Base-by-base conservation (phyloP, 306 rosid genomes). In the Cajanus cajan region DNA sequence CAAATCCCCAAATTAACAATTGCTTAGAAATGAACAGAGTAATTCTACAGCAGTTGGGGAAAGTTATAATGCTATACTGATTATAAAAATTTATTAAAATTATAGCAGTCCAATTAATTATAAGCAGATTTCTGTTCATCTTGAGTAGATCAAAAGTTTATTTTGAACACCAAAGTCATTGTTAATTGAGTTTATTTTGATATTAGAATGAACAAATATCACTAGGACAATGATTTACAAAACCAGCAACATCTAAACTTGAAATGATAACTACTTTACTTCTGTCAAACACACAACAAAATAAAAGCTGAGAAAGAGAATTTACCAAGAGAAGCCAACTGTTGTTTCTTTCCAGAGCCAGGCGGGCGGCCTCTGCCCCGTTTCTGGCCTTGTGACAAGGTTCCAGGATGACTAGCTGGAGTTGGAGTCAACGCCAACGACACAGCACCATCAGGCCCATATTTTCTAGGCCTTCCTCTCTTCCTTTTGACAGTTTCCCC, bases 381-480 rank as follows among this genome's bases (percentile, higher is more conserved):
- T 81, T 96, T 96, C 14, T 83, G 89, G 73, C 85, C 77, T 15
- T 92, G 88, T 14, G 86, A 22, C 43, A 71, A 58, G 50, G 81
- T 40, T 41, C 90, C 93, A 5, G 90, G 92, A 86, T 84, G 87
- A 21, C 76, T 54, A 52, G 96, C 76, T 0, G 96, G 78, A 33
- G 90, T 37, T 7, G 96, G 96, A 48, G 97, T 88, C 82, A 96
- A 77, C 51, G 93, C 92, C 92, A 93, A 76, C 25, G 99, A 96
- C 50, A 96, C 98, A 25, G 87, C 73, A 78, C 98, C 96, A 61
- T 93, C 98, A 10, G 92, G 88, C 10, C 98, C 99, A 36, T 96
- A 96, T 65, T 96, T 96, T 70, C 99, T 78, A 39, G 99, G 99
- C 74, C 99, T 90, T 66, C 99, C 99, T 74, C 99, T 85, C 87